Percentiles rank a stretch among this genome's conserved stretches.
These are phyloP conservation scores for Monosporascus ibericus DNA, from an alignment of 2,329 filamentous ascomycete genomes.

Conservation along the genomic window DNA sequence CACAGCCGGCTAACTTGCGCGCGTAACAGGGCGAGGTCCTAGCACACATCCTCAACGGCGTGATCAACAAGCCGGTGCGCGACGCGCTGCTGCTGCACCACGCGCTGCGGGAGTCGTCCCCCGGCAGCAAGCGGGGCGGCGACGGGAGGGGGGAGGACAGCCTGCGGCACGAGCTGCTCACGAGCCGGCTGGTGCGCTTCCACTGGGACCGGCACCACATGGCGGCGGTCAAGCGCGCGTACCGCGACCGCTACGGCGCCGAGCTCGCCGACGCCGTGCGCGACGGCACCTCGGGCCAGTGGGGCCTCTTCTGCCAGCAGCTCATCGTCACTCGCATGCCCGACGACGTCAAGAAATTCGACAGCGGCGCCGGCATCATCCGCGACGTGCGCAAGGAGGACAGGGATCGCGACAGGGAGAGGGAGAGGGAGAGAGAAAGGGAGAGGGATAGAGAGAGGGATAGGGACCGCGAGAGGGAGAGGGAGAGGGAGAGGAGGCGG, in stretches of 20 bases:
- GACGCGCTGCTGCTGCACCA: conserved; percentile 89
- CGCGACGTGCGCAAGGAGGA: conserved; percentile 11
- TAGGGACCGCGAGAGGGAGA: conserved; percentile 1
- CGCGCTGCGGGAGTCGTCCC: conserved; percentile 64
- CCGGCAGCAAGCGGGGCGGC: neutral
- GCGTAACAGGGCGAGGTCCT: conserved; percentile 75
- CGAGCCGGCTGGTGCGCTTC: conserved; percentile 77
- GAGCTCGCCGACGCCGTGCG: conserved; percentile 73
- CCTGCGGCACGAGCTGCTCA: conserved; percentile 77
- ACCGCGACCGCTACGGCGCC: conserved; percentile 67
- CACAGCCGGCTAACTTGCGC: too few species aligned
- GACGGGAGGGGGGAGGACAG: conserved; percentile 48
- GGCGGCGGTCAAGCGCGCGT: conserved; percentile 72
- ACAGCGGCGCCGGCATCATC: conserved; percentile 29
- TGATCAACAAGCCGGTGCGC: conserved; percentile 91
- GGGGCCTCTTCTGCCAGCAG: conserved; percentile 69
- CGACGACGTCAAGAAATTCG: conserved; percentile 50
- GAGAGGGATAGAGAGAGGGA: conserved; percentile 4
- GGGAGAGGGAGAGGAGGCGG: conserved; percentile 7
- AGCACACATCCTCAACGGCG: conserved; percentile 90
- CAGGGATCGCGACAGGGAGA: conserved; percentile 10
- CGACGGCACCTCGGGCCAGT: conserved; percentile 70
- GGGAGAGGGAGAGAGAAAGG: conserved; percentile 6
- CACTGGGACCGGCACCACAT: conserved; percentile 90
- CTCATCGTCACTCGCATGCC: conserved; percentile 59